These are phyloP conservation scores for Xylariaceae sp. DNA, from an alignment of 2,329 filamentous ascomycete species.

Conservation along the genomic window DNA sequence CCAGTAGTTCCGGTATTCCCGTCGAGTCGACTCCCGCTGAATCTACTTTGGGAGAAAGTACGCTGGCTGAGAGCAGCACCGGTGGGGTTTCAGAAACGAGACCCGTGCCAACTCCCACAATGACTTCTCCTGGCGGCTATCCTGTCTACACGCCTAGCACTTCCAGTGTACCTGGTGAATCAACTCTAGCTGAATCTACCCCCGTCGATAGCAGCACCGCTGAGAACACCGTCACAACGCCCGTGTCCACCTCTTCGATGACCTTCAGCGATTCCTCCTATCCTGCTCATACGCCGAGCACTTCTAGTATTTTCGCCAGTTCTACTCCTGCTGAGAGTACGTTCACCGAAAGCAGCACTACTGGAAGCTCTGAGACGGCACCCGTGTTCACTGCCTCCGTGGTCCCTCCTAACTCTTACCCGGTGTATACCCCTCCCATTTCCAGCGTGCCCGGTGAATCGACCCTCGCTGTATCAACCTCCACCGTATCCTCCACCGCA, in stretches of 20 bases:
- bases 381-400: not conserved
- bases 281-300: not conserved
- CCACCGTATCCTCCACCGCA: too few species aligned
- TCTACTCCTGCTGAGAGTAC: slow-evolving; percentile 8
- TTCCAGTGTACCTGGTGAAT: slow-evolving; percentile 13
- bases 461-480: not conserved
- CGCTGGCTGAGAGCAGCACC: not conserved
- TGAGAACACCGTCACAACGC: not conserved
- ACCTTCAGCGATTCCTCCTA: not conserved
- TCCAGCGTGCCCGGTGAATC: slow-evolving; percentile 4
- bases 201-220: not conserved
- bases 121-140: not conserved
- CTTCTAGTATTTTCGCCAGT: not conserved
- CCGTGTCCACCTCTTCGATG: not conserved
- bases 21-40: not conserved
- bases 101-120: too few species aligned
- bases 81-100: too few species aligned
- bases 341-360: slow-evolving; percentile 14
- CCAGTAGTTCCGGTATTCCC: not conserved
- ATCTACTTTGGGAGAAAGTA: not conserved
- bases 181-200: not conserved
- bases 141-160: slow-evolving; percentile 10
- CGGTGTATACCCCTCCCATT: not conserved
- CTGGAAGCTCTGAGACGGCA: not conserved
- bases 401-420: not conserved